Evolutionary conservation across 371 early-diverging fungal genomes (phyloP), one percentile per base, ranked within the genome.

Genomic region (Lichtheimia corymbifera): DNA sequence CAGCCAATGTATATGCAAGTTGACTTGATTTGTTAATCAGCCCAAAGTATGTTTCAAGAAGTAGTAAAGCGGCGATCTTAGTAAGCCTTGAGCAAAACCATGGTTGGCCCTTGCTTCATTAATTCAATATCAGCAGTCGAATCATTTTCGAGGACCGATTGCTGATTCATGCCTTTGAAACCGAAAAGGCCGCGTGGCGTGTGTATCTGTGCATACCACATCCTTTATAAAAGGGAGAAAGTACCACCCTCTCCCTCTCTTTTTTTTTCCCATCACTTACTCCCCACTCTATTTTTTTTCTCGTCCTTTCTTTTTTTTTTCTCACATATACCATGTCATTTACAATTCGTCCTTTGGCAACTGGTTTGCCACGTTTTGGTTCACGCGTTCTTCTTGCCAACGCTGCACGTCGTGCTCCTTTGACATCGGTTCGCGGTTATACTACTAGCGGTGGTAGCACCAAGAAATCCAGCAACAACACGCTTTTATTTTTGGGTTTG

Each of bases 401-500:
- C 22, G 44, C 57, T 18, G 45, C 57, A 27, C 57, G 42, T 56
- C 57, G 45, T 17, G 57, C 43, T 28, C 40, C 57, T 27, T 47
- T 47, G 47, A 11, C 45, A 13, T 20, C 42, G 18, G 22, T 27
- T 54, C 68, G 74, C 43, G 62, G 54, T 15, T 73, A 71, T 45
- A 50, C 74, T 52, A 53, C 68, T 41, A 58, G 57, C 20, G 43
- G 28, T 22, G 50, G 62, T 18, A 35, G 35, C 2, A 35, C 35
- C 35, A 73, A 71, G 54, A 73, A 73, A 41, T 63, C 71, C 17
- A 65, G 71, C 30, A 67, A 64, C 53, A 68, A 63, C 30, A 42
- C 56, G 12, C 58, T 73, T 20, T 42, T 61, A 5, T 68, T 71
- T 28, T 62, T 73, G 12, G 73, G 79, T 53, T 62, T 83, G 45